phyloP scores from a whole-genome alignment of 768 basidiomycete genomes.

The Paxillus rubicundulus region DNA sequence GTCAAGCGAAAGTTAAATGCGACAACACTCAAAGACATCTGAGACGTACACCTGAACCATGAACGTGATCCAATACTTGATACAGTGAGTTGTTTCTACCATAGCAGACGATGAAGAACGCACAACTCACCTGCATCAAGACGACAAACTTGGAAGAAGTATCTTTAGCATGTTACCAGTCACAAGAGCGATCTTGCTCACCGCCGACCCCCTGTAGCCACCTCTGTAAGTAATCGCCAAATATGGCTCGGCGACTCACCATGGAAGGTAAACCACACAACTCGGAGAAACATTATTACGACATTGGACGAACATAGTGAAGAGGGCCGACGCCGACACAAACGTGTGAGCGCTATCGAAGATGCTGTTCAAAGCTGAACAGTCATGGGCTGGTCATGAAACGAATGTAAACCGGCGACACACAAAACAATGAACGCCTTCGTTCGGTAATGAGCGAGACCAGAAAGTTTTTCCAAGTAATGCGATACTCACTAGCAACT shows the following conservation, averaged over 20 bases:
- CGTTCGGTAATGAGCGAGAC: not conserved
- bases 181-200: not conserved
- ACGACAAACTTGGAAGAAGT: slow-evolving; percentile 1
- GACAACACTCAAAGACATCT: not conserved
- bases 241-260: not conserved
- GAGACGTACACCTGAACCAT: slow-evolving; percentile 17
- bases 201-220: slow-evolving; percentile 2
- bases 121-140: slow-evolving; percentile 4
- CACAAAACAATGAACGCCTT: slow-evolving; percentile 9
- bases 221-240: not conserved
- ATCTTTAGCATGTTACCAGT: not conserved
- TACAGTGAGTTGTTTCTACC: not conserved
- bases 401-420: not conserved
- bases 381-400: not conserved
- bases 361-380: not conserved
- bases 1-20: not conserved
- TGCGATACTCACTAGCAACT: slow-evolving; percentile 1
- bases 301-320: not conserved
- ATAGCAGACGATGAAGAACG: not conserved
- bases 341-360: slow-evolving; percentile 6
- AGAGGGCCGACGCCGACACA: not conserved
- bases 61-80: slow-evolving; percentile 18
- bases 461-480: not conserved
- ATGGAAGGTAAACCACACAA: slow-evolving; percentile 3
- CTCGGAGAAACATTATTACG: not conserved